Evolutionary conservation across 345 rosid genomes (phyloP).

Genomic region (Dovyalis caffra): DNA sequence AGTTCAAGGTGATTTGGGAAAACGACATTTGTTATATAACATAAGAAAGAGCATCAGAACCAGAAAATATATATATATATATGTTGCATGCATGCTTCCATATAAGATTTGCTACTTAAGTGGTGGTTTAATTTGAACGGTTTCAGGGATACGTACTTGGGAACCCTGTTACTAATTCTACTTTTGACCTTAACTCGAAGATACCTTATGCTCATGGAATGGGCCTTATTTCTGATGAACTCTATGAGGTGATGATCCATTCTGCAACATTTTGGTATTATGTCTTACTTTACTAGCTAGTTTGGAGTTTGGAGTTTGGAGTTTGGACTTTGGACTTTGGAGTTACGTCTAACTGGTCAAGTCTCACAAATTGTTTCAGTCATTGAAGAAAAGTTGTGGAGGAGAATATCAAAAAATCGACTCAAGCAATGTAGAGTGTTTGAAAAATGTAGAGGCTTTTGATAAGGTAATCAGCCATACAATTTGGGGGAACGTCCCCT

Average conservation of each 20-base stretch:
- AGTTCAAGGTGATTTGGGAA: no score
- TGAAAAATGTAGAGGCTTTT: constrained; percentile 20
- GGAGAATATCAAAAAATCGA: constrained; percentile 32
- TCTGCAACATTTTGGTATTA: not conserved
- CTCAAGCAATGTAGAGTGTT: constrained; percentile 42
- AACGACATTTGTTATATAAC: no score
- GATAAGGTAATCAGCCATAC: constrained; percentile 17
- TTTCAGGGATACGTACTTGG: constrained; percentile 69
- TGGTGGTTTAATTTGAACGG: not conserved
- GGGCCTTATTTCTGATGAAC: constrained; percentile 72
- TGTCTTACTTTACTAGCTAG: not conserved
- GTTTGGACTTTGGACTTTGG: no score
- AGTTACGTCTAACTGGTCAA: not conserved
- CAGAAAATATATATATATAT: no score
- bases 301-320: no score
- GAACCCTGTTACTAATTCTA: constrained; percentile 38
- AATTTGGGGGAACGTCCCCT: not conserved
- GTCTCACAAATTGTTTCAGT: constrained; percentile 15
- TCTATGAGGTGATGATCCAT: constrained; percentile 46
- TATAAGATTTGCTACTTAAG: not conserved
- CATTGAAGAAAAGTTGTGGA: constrained; percentile 45
- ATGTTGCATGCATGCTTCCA: no score
- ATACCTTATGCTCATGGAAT: constrained; percentile 62
- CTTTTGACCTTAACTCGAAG: constrained; percentile 28
- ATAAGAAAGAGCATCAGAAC: no score